These are phyloP conservation scores for Colletotrichum truncatum DNA, from an alignment of 2,329 filamentous ascomycete genomes.

Conservation along the genomic window DNA sequence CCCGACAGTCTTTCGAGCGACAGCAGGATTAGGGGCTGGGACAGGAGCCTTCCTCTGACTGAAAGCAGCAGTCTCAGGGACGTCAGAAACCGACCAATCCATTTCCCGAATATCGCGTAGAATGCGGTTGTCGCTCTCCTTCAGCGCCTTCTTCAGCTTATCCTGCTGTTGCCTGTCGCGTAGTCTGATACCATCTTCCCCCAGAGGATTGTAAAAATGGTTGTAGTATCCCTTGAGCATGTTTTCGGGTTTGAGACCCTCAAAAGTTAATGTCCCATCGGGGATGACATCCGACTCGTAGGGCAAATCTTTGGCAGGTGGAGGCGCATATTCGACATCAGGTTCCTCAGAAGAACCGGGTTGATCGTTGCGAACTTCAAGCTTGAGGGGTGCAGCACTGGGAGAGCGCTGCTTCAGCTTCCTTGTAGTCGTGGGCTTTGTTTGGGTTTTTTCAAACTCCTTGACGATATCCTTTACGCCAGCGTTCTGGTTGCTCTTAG, in stretches of 20 bases:
- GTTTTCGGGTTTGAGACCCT: conserved; percentile 67
- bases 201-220: conserved; percentile 69
- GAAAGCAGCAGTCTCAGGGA: conserved; percentile 55
- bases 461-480: conserved; percentile 68
- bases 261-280: conserved; percentile 62
- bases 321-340: conserved; percentile 92
- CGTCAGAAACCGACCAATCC: conserved; percentile 67
- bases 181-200: conserved; percentile 72
- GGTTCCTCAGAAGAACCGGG: conserved; percentile 62
- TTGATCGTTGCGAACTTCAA: conserved; percentile 68
- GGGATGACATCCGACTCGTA: conserved; percentile 78
- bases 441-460: conserved; percentile 70
- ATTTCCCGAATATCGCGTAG: conserved; percentile 71
- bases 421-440: conserved; percentile 67
- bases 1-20: conserved; percentile 34
- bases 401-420: conserved; percentile 66
- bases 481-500: conserved; percentile 71
- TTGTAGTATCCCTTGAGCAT: conserved; percentile 69
- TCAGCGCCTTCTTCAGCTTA: conserved; percentile 57
- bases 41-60: conserved; percentile 41
- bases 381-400: conserved; percentile 63
- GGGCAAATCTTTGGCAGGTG: conserved; percentile 70
- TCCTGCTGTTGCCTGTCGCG: conserved; percentile 69
- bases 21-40: conserved; percentile 29
- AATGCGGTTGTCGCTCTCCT: conserved; percentile 73